Base-by-base conservation (phyloP, 2,329 filamentous ascomycete species). In the Talaromyces sp. region DNA sequence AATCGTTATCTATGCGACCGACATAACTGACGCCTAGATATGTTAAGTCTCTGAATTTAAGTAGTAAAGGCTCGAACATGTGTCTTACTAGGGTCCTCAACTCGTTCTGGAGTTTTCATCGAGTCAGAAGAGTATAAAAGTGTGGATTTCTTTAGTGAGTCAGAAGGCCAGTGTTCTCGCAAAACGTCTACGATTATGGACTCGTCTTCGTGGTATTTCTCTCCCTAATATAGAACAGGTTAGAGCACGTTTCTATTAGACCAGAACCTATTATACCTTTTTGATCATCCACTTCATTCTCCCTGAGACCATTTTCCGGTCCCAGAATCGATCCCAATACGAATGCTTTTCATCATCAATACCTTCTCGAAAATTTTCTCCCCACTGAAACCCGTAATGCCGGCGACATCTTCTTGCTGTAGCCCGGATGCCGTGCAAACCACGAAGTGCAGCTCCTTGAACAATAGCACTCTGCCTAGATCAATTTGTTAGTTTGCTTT, bases 391-490 rank as follows among this genome's bases (percentile, higher is more conserved):
- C 3, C 52, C 52, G 10, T 63, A 63, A 45, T 63, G 19, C 39
- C 61, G 39, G n/a, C 61, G 61, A 37, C 61, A 57, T 49, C 16
- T 63, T 47, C 24, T 57, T 22, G 41, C 24, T n/a, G 39, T 50
- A 14, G 61, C 22, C 14, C 39, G 61, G 10, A 63, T 57, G 24
- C 52, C 61, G 3, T 50, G 10, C 31, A 63, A 45, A 9, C 61
- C 52, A 49, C 61, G 52, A 27, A 63, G 50, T n/a, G 61, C 61
- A 14, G 61, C 61, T n/a, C 61, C 61, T 11, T 58, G 52, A 27
- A 39, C 61, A 37, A 63, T 58, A n/a, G 61, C 31, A 13, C 13
- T 14, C 31, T 63, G 61, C 10, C 61, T 63, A 14, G 19, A 19
- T 19, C 1, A 19, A 19, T 19, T 7, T 35, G 16, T 60, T 16